A percentile compares a stretch with the other conserved stretches of the same genome.
phyloP scores from a whole-genome alignment of 352 stramenopile genomes.

The Globisporangium irregulare region DNA sequence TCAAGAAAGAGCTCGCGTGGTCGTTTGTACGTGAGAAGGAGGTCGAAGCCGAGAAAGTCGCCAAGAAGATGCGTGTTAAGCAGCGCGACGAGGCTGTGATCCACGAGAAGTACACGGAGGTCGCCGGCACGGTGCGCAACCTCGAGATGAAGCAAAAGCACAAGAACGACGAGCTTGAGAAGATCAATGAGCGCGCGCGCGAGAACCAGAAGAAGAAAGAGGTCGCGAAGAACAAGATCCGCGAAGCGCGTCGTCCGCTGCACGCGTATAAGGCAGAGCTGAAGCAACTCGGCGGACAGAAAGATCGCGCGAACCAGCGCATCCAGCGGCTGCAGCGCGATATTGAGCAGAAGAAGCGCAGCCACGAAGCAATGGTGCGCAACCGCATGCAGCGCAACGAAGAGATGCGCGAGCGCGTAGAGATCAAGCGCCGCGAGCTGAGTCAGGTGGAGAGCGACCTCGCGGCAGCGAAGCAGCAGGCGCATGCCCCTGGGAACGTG shows the following conservation, averaged over 20 bases:
- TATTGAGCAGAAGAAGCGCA: slow-evolving; percentile 47
- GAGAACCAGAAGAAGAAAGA: slow-evolving; percentile 48
- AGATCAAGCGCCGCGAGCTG: slow-evolving; percentile 46
- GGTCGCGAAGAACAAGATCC: slow-evolving; percentile 56
- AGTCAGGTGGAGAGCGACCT: slow-evolving; percentile 38
- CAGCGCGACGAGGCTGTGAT: slow-evolving; percentile 39
- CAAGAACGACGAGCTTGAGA: slow-evolving; percentile 64
- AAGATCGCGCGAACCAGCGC: slow-evolving; percentile 44
- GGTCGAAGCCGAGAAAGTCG: slow-evolving; percentile 36
- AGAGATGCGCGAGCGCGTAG: slow-evolving; percentile 53
- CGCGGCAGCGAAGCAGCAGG: slow-evolving; percentile 29
- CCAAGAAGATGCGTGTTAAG: slow-evolving; percentile 57
- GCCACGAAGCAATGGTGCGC: slow-evolving; percentile 55
- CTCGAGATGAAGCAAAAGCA: slow-evolving; percentile 60
- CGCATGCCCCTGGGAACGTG: slow-evolving; percentile 24
- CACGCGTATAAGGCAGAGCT: slow-evolving; percentile 66
- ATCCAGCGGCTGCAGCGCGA: slow-evolving; percentile 50
- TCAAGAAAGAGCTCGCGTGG: slow-evolving; percentile 81
- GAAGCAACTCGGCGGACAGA: slow-evolving; percentile 53
- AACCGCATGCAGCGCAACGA: slow-evolving; percentile 58
- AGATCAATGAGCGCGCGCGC: slow-evolving; percentile 36
- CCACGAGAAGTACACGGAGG: slow-evolving; percentile 40
- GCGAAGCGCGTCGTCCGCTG: slow-evolving; percentile 57
- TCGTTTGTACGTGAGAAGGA: slow-evolving; percentile 81
- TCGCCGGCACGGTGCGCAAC: slow-evolving; percentile 39